A percentile compares a stretch with the other conserved stretches of the same genome.
phyloP scores from a whole-genome alignment of 129 eudicot genomes.

The Flaveria bidentis region DNA sequence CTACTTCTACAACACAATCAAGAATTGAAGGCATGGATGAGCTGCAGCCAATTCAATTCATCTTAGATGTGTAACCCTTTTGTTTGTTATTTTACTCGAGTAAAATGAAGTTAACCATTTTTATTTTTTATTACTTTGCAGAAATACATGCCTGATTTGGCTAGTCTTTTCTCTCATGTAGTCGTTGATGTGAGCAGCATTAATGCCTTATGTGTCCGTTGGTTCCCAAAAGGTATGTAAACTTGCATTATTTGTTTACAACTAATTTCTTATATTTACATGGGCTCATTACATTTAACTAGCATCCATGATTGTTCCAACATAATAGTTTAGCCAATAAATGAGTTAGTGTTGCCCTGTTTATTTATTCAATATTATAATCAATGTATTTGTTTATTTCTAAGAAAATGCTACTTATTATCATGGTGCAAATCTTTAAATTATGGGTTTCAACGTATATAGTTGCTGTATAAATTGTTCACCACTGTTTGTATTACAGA shows the following conservation, averaged over 20 bases:
- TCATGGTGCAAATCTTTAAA: neutral
- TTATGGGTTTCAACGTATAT: neutral
- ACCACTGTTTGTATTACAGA: neutral
- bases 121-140: slow-evolving; percentile 35
- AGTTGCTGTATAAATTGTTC: neutral
- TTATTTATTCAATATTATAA: neutral
- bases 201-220: slow-evolving; percentile 85
- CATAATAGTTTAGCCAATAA: neutral
- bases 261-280: neutral
- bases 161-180: slow-evolving; percentile 76
- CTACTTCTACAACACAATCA: neutral
- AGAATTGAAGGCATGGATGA: neutral
- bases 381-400: slow-evolving; percentile 1
- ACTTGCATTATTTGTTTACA: neutral
- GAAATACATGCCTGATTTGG: slow-evolving; percentile 98
- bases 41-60: neutral
- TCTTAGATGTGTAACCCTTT: neutral
- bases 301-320: neutral
- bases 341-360: neutral
- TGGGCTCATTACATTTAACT: neutral
- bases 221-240: slow-evolving; percentile 82
- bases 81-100: slow-evolving; percentile 1
- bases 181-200: slow-evolving; percentile 92
- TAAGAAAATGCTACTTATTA: neutral
- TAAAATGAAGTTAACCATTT: neutral